Evolutionary conservation across 768 basidiomycete species (phyloP).

Genomic region (Suillus americanus): DNA sequence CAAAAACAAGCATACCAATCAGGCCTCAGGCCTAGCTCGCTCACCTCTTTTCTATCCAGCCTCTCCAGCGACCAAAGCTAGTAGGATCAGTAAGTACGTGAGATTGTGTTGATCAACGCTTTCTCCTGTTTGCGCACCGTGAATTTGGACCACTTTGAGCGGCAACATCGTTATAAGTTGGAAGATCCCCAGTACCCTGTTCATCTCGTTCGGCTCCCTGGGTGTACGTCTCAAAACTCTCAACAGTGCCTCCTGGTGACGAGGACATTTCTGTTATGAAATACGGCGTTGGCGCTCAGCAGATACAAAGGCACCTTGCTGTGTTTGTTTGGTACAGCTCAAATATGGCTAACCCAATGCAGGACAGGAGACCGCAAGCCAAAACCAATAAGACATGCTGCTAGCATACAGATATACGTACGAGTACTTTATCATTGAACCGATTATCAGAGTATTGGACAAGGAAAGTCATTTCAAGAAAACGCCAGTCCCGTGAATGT

Average conservation of each 20-base stretch:
- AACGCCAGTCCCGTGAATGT: constrained; percentile 59
- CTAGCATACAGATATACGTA: not conserved
- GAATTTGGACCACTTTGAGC: constrained; percentile 80
- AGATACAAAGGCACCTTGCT: not conserved
- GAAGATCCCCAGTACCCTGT: constrained; percentile 54
- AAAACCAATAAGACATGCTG: not conserved
- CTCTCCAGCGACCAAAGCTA: constrained; percentile 84
- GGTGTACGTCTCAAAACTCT: constrained; percentile 26
- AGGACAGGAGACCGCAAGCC: not conserved
- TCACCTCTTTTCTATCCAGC: constrained; percentile 88
- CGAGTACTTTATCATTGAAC: not conserved
- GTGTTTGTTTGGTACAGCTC: not conserved
- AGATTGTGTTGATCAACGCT: not conserved
- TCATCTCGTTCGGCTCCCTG: constrained; percentile 42
- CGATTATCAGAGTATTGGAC: not conserved
- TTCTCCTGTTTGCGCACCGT: constrained; percentile 45
- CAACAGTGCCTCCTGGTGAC: constrained; percentile 13
- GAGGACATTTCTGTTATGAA: not conserved
- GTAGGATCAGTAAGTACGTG: constrained; percentile 29
- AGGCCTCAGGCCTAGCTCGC: constrained; percentile 6
- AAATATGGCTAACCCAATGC: not conserved
- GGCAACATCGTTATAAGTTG: constrained; percentile 80
- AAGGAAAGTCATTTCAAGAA: constrained; percentile 31
- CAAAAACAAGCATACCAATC: constrained; percentile 6
- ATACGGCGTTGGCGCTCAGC: not conserved